Conservation (phyloP, 495 filamentous ascomycete species). For the Daldinia grandis region DNA sequence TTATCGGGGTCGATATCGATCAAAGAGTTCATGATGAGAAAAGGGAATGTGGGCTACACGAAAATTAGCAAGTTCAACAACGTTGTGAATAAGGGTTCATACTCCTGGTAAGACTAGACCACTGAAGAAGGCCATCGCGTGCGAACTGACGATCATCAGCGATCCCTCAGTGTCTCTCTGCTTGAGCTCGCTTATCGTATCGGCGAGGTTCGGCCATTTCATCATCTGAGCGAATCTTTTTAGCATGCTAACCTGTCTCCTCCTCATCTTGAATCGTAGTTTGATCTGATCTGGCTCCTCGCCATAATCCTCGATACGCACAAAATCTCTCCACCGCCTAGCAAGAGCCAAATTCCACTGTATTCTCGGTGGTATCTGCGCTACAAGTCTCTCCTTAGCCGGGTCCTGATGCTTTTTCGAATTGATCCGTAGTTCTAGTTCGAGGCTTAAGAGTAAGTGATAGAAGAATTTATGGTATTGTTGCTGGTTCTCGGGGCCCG, state of each 20-base stretch:
- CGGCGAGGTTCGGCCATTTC: conserved; percentile 76
- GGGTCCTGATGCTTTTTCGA: conserved; percentile 59
- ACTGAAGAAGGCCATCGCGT: conserved; percentile 77
- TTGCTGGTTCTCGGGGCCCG: conserved; percentile 43
- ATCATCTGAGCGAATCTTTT: conserved; percentile 71
- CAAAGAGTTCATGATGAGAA: conserved; percentile 75
- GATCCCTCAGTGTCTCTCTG: conserved; percentile 62
- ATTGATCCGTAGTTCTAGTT: conserved; percentile 70
- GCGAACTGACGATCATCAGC: conserved; percentile 67
- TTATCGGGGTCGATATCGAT: conserved; percentile 73
- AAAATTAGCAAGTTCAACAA: conserved; percentile 19
- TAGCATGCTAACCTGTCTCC: conserved; percentile 68
- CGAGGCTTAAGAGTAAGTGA: conserved; percentile 73
- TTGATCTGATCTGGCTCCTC: conserved; percentile 54
- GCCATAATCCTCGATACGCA: conserved; percentile 64
- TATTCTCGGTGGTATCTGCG: conserved; percentile 69
- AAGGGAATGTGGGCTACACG: conserved; percentile 64
- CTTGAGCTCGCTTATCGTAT: conserved; percentile 66
- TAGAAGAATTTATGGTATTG: conserved; percentile 72
- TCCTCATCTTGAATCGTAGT: conserved; percentile 65
- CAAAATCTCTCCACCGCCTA: conserved; percentile 71
- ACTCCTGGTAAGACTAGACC: conserved; percentile 73
- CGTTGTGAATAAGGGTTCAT: conserved; percentile 11
- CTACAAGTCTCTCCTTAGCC: conserved; percentile 64
- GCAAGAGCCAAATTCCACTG: conserved; percentile 74